Evolutionary conservation across 768 basidiomycete species (phyloP), one percentile per base, ranked within the genome.

Genomic region (Mrakia hoshinonis): DNA sequence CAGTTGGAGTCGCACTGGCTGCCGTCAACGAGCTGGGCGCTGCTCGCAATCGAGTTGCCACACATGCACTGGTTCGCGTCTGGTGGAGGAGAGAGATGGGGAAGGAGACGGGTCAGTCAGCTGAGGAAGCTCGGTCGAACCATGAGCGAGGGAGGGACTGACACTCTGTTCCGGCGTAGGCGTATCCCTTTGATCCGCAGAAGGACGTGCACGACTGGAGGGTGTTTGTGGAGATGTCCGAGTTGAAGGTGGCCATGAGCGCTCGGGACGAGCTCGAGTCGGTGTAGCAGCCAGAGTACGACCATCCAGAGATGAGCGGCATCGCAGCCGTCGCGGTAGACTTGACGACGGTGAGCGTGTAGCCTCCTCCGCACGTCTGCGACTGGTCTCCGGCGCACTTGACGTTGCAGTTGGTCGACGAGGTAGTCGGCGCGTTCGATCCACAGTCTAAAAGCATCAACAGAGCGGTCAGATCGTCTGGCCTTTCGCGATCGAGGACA

Each of bases 141-240:
- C 26, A 2, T 3, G 13, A 3, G 24, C 0, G 38, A 12, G 24
- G 43, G 43, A 64, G 61, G 7, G 39, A 43, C 39, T 64, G 38
- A 46, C 43, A 70, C 36, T 69, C 68, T 20, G 68, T 63, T 38
- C 73, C 73, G 15, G 73, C 68, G 38, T 69, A 67, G 3, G 38
- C 34, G 68, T 61, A 73, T 24, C 73, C 73, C 49, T 69, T 62
- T 0, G 62, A 58, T 4, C 48, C 55, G 48, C 73, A 73, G 47
- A 51, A n/a, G 20, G 58, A 24, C 11, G 47, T 58, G 49, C 73
- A 73, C 7, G n/a, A 46, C 38, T 63, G 36, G n/a, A 43, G 61
- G 15, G 61, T 49, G 31, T 34, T 66, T 24, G 43, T 12, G 29
- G 47, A 4, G 31, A 36, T 61, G 13, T 22, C 34, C 1, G 10